phyloP scores from a whole-genome alignment of 2,329 filamentous ascomycete genomes.

The Aspergillus brasiliensis region DNA sequence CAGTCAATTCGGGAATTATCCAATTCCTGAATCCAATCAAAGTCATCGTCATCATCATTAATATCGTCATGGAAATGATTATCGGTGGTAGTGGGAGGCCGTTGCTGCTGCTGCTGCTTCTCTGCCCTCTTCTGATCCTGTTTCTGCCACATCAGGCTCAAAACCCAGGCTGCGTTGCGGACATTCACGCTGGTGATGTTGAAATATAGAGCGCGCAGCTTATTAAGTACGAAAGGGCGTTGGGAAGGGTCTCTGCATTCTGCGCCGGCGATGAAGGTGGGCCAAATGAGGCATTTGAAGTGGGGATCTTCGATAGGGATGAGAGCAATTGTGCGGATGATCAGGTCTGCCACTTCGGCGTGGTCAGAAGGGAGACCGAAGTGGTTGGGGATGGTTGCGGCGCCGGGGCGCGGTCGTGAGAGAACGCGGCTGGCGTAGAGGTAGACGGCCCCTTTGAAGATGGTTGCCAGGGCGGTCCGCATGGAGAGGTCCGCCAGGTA shows the following conservation, averaged over 20 bases:
- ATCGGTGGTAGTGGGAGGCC: not conserved
- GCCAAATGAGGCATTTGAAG: constrained; percentile 49
- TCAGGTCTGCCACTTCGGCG: constrained; percentile 29
- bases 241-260: constrained; percentile 39
- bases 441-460: constrained; percentile 44
- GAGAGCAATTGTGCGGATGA: constrained; percentile 40
- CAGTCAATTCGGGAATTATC: constrained; percentile 44
- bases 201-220: constrained; percentile 38
- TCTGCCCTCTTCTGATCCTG: constrained; percentile 35
- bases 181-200: constrained; percentile 42
- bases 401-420: constrained; percentile 31
- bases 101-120: not conserved
- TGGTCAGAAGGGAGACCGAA: constrained; percentile 35
- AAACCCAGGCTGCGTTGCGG: constrained; percentile 43
- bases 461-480: constrained; percentile 51
- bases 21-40: constrained; percentile 45
- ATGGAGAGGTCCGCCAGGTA: constrained; percentile 52
- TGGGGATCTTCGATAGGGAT: constrained; percentile 40
- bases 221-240: constrained; percentile 35
- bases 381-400: constrained; percentile 23
- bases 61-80: constrained; percentile 14
- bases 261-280: constrained; percentile 47
- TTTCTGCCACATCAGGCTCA: constrained; percentile 45
- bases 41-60: constrained; percentile 34
- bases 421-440: constrained; percentile 44